phyloP scores from a whole-genome alignment of 129 eudicot species.

The Erigeron canadensis region DNA sequence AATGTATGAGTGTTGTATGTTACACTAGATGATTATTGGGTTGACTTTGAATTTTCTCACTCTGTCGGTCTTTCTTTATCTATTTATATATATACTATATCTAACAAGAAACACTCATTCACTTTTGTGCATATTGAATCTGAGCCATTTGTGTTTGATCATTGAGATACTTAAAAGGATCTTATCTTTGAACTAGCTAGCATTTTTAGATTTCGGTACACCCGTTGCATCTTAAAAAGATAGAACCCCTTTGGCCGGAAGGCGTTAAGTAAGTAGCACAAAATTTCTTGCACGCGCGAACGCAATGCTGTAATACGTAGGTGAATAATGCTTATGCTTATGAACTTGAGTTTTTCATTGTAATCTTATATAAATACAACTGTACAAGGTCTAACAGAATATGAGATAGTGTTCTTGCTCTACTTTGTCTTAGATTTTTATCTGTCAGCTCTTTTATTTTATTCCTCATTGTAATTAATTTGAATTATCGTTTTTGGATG shows the following conservation, averaged over 20 bases:
- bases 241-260: constrained; percentile 2
- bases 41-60: constrained; percentile 28
- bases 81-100: too few species aligned
- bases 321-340: background rate
- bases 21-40: constrained; percentile 16
- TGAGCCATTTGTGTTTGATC: constrained; percentile 1
- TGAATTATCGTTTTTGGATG: constrained; percentile 12
- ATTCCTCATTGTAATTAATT: background rate
- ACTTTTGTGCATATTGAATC: constrained; percentile 21
- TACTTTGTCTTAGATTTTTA: too few species aligned
- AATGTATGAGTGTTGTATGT: background rate
- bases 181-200: constrained; percentile 14
- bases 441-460: background rate
- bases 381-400: background rate
- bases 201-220: background rate
- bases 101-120: background rate
- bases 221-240: background rate
- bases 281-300: background rate
- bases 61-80: constrained; percentile 16
- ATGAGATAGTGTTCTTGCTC: background rate
- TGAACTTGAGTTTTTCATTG: background rate
- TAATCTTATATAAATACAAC: background rate
- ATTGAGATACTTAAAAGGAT: constrained; percentile 1
- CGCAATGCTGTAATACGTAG: background rate
- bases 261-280: background rate